Evolutionary conservation across 352 stramenopile species (phyloP), one percentile per base, ranked within the genome.

Genomic region (Phytophthora fragariae): DNA sequence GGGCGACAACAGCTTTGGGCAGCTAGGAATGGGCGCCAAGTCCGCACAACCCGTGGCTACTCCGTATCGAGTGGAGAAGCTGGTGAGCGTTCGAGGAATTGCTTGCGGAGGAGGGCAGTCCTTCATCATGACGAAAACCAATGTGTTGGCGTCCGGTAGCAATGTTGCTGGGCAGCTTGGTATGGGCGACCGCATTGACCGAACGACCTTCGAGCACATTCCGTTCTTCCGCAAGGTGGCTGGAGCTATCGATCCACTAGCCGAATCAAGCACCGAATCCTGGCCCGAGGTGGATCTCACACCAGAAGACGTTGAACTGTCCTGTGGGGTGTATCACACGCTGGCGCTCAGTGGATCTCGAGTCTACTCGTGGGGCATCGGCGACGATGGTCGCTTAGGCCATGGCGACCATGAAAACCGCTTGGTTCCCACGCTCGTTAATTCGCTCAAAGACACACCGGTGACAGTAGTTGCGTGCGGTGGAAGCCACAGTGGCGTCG

Each of bases 131-230:
- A 83, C 80, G 29, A 74, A 79, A 12, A 80, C 79, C 24, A 88
- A 84, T 49, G 81, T 92, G 5, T 70, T 90, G n/a, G 82, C 81
- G 15, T 75, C 70, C 19, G 85, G 82, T 21, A 92, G 80, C 62
- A 94, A 92, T 57, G 80, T 92, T 44, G 84, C 79, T 6, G 85
- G 82, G 14, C 87, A 92, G 50, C 81, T 94, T 49, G 83, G 81
- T 2, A 63, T 92, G 24, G 82, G 81, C 1, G 85, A 94, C 60
- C 75, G 77, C 5, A 57, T 75, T 15, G 77, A 87, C 54, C 81
- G 84, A 8, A 37, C 63, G 9, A 71, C 49, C 21, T 93, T 93
- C 21, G 83, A 89, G 56, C 70, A 75, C 7, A 72, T 86, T 3
- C 67, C 76, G 17, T 90, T 89, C 70, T 91, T 93, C 19, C 77